Evolutionary conservation across 2,329 filamentous ascomycete genomes (phyloP).

Genomic region (Falciphora oryzae): DNA sequence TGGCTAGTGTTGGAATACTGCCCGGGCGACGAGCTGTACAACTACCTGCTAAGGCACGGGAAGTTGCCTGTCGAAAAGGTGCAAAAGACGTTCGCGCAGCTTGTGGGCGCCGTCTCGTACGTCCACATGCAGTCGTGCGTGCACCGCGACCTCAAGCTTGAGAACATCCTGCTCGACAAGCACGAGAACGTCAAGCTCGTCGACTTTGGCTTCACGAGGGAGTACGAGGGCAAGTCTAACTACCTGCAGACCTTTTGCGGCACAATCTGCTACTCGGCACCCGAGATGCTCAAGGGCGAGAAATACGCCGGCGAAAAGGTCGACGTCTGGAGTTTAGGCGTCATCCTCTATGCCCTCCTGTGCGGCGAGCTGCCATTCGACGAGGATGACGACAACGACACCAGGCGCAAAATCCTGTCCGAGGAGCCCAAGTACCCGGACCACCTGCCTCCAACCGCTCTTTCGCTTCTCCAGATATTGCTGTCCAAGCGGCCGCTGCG

Average conservation of each 20-base stretch:
- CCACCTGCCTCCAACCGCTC: conserved; percentile 70
- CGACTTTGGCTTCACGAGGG: conserved; percentile 95
- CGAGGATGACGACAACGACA: conserved; percentile 86
- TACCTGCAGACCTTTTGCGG: conserved; percentile 97
- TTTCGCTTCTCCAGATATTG: conserved; percentile 69
- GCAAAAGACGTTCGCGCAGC: conserved; percentile 91
- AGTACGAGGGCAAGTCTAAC: conserved; percentile 92
- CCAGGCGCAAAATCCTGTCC: conserved; percentile 76
- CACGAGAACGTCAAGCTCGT: conserved; percentile 96
- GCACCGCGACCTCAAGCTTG: conserved; percentile 92
- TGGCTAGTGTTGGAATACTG: conserved; percentile 98
- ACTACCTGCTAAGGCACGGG: conserved; percentile 85
- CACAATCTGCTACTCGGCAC: conserved; percentile 94
- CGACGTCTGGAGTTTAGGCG: conserved; percentile 87
- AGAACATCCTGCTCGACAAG: conserved; percentile 94
- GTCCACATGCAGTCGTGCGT: conserved; percentile 95
- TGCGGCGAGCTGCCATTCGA: conserved; percentile 90
- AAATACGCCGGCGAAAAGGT: conserved; percentile 98
- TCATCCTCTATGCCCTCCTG: conserved; percentile 77
- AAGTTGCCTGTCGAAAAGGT: conserved; percentile 79
- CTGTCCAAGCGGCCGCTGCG: conserved; percentile 86
- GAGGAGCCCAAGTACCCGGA: conserved; percentile 84
- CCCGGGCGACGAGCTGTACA: conserved; percentile 93
- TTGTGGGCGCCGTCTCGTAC: conserved; percentile 91
- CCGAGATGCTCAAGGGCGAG: conserved; percentile 97